These are phyloP conservation scores for Cyclocybe aegerita DNA, from an alignment of 768 basidiomycete genomes.

Conservation along the genomic window DNA sequence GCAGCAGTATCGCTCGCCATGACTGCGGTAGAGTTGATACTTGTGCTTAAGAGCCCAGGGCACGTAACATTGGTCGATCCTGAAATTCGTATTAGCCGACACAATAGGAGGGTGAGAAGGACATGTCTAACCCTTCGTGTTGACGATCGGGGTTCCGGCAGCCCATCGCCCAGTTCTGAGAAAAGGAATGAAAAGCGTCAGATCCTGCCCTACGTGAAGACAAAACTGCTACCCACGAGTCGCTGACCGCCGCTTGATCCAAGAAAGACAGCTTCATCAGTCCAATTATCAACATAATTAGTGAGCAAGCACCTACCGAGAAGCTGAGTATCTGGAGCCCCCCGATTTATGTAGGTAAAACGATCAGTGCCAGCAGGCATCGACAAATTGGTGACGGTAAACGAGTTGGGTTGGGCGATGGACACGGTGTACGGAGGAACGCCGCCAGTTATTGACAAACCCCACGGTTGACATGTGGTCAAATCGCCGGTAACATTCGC, in stretches of 20 bases:
- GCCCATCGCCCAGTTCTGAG: conserved; percentile 37
- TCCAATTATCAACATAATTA: not conserved
- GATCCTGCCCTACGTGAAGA: not conserved
- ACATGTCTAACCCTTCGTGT: conserved; percentile 18
- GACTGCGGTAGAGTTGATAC: too few species aligned
- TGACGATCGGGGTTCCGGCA: conserved; percentile 21
- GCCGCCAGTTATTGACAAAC: conserved; percentile 39
- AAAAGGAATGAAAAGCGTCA: not conserved
- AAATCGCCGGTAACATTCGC: conserved; percentile 31
- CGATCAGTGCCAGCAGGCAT: conserved; percentile 30
- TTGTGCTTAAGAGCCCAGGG: too few species aligned
- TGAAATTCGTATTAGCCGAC: too few species aligned
- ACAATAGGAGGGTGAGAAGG: too few species aligned
- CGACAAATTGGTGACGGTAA: conserved; percentile 38
- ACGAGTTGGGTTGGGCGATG: conserved; percentile 32
- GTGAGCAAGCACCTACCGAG: conserved; percentile 31
- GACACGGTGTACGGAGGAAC: conserved; percentile 41
- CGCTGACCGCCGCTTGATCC: conserved; percentile 33
- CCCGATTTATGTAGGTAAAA: conserved; percentile 41
- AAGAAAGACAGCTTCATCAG: conserved; percentile 1
- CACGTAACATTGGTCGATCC: too few species aligned
- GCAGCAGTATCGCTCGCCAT: too few species aligned
- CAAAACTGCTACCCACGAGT: conserved; percentile 32
- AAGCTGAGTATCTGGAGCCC: conserved; percentile 29
- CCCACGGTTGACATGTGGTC: conserved; percentile 43